Evolutionary conservation across 129 eudicot species (phyloP).

Genomic region (Lonicera japonica): DNA sequence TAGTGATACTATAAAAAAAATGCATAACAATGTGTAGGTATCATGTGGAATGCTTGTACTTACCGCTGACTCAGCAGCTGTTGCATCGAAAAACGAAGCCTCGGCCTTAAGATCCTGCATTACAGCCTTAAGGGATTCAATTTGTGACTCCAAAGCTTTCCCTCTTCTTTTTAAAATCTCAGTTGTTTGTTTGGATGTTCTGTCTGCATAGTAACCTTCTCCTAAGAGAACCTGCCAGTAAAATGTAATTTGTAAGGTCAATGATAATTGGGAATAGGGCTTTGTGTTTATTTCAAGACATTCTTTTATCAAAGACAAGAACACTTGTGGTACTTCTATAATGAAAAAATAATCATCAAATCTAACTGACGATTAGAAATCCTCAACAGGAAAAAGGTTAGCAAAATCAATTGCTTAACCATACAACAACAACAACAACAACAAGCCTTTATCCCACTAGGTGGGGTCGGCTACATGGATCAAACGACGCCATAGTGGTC

Average conservation of each 20-base stretch:
- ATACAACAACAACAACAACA: no score
- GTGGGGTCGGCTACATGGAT: no score
- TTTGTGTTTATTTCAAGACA: slow-evolving; percentile 3
- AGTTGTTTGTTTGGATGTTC: slow-evolving; percentile 84
- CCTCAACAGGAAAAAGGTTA: background rate
- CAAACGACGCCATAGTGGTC: no score
- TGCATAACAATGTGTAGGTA: background rate
- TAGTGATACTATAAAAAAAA: no score
- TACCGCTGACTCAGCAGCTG: slow-evolving; percentile 81
- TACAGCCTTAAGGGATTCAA: slow-evolving; percentile 61
- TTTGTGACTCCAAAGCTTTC: slow-evolving; percentile 52
- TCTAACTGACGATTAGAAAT: background rate
- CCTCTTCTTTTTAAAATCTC: slow-evolving; percentile 93
- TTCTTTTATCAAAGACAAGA: background rate
- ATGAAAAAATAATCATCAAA: background rate
- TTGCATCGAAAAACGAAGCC: slow-evolving; percentile 72
- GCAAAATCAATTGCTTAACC: background rate
- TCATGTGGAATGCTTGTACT: slow-evolving; percentile 8
- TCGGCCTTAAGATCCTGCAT: slow-evolving; percentile 72
- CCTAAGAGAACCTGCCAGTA: slow-evolving; percentile 74
- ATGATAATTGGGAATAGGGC: slow-evolving; percentile 2
- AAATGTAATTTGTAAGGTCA: slow-evolving; percentile 11
- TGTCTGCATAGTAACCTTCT: slow-evolving; percentile 78
- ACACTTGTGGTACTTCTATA: background rate
- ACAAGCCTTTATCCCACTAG: no score